These are phyloP conservation scores for Polychaeton citri DNA, from an alignment of 2,329 filamentous ascomycete species.

Conservation along the genomic window DNA sequence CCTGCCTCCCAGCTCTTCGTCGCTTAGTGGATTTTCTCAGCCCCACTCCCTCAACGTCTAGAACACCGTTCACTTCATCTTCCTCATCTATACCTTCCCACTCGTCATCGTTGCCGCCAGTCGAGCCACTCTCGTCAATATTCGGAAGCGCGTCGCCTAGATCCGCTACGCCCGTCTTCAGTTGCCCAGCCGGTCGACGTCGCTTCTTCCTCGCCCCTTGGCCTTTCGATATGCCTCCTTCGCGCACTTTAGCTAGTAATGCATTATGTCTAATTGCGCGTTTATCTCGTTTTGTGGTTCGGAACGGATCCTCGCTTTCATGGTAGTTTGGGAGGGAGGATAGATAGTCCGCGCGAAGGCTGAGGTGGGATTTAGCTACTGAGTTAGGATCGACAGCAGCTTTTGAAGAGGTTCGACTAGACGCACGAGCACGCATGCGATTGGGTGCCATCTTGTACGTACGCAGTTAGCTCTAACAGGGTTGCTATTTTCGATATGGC, in stretches of 20 bases:
- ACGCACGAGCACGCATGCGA: background rate
- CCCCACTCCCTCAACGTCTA: conserved; percentile 2
- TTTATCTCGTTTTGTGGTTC: conserved; percentile 70
- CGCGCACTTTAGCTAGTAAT: conserved; percentile 41
- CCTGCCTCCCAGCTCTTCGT: conserved; percentile 6
- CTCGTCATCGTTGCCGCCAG: conserved; percentile 33
- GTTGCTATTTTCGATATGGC: no score
- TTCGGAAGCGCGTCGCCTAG: conserved; percentile 72
- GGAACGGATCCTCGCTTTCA: conserved; percentile 35
- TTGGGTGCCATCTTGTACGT: background rate
- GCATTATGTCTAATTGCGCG: conserved; percentile 66
- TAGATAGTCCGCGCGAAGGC: background rate
- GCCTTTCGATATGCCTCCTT: conserved; percentile 56
- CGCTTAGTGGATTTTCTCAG: conserved; percentile 9
- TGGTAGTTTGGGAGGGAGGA: background rate
- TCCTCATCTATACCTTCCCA: conserved; percentile 17
- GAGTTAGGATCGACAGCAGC: background rate
- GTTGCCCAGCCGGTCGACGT: conserved; percentile 60
- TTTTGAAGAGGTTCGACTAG: background rate
- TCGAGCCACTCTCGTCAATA: conserved; percentile 22
- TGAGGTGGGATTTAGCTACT: background rate
- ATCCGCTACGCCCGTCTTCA: conserved; percentile 59
- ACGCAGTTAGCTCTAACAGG: no score
- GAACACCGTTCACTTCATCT: conserved; percentile 3
- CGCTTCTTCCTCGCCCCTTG: conserved; percentile 37